These are phyloP conservation scores for Dichomitus squalens DNA, from an alignment of 1,284 basidiomycete species.

Conservation along the genomic window DNA sequence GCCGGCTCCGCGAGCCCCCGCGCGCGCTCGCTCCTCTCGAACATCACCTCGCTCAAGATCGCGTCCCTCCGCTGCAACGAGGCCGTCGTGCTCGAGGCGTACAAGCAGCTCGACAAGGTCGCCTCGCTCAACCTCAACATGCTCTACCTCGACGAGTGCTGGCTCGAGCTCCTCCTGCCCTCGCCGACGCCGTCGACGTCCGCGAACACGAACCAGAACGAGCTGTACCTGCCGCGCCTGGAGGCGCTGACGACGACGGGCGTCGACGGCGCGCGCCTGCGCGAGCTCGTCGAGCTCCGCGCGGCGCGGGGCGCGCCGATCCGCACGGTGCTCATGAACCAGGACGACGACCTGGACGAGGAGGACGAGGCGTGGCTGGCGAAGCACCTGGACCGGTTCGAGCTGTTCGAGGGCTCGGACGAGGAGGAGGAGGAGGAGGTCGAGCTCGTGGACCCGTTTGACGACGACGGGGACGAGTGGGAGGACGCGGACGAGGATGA, in stretches of 20 bases:
- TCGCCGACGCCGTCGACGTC: slow-evolving; percentile 2
- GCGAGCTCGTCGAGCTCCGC: slow-evolving; percentile 46
- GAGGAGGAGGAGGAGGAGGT: slow-evolving; percentile 18
- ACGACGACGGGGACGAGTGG: slow-evolving; percentile 22
- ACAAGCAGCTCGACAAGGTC: slow-evolving; percentile 40
- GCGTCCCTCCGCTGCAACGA: slow-evolving; percentile 47
- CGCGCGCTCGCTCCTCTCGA: slow-evolving; percentile 32
- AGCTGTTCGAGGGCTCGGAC: slow-evolving; percentile 30
- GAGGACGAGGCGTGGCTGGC: slow-evolving; percentile 26
- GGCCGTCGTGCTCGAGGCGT: slow-evolving; percentile 38
- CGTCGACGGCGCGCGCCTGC: slow-evolving; percentile 43
- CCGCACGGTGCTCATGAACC: slow-evolving; percentile 44
- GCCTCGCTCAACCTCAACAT: slow-evolving; percentile 50
- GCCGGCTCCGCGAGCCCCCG: slow-evolving; percentile 20
- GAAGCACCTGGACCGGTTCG: slow-evolving; percentile 23
- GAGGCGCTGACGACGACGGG: slow-evolving; percentile 48
- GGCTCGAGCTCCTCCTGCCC: slow-evolving; percentile 42
- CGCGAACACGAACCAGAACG: slow-evolving; percentile 1
- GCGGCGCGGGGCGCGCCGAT: slow-evolving; percentile 44
- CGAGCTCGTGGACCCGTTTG: slow-evolving; percentile 14
- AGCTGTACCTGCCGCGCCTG: slow-evolving; percentile 39
- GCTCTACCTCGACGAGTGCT: slow-evolving; percentile 33
- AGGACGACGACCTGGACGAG: slow-evolving; percentile 23
- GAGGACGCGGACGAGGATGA: slow-evolving; percentile 17
- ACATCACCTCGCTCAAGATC: slow-evolving; percentile 46